Conservation (phyloP, 805 yeast genomes). For the Wickerhamiella slavikovae region DNA sequence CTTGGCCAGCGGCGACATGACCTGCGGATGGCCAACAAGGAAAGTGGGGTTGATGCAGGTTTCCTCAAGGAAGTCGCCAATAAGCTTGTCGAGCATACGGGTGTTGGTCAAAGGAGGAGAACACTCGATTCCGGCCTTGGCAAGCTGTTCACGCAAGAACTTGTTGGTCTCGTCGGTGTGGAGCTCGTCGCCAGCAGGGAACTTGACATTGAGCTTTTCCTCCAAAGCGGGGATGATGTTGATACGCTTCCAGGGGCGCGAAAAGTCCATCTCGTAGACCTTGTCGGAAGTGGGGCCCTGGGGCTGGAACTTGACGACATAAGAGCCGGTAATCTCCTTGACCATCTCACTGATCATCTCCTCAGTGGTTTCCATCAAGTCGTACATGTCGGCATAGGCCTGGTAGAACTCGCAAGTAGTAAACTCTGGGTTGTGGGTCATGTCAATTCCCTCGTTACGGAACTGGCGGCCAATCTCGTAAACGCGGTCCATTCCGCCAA, state of each 20-base stretch:
- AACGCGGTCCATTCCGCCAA: conserved; percentile 95
- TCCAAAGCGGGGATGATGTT: conserved; percentile 95
- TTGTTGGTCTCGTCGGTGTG: conserved; percentile 87
- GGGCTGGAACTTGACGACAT: conserved; percentile 75
- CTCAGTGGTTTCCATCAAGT: conserved; percentile 81
- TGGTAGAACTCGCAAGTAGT: conserved; percentile 97
- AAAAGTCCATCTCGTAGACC: conserved; percentile 53
- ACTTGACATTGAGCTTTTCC: conserved; percentile 62
- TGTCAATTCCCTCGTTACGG: conserved; percentile 96
- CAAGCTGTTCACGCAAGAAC: conserved; percentile 64
- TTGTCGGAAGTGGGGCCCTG: conserved; percentile 69
- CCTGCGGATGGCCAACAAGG: conserved; percentile 96
- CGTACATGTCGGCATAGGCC: conserved; percentile 94
- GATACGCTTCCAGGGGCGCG: conserved; percentile 97
- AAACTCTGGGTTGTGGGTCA: conserved; percentile 98
- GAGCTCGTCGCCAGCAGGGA: conserved; percentile 89
- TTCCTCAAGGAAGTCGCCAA: conserved; percentile 83
- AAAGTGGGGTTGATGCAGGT: conserved; percentile 90
- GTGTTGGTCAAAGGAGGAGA: conserved; percentile 88
- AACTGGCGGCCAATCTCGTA: conserved; percentile 98
- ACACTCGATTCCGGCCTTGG: conserved; percentile 69
- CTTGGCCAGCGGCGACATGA: conserved; percentile 99
- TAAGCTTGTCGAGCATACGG: conserved; percentile 94
- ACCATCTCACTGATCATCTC: conserved; percentile 91
- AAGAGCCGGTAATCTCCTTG: conserved; percentile 79